Evolutionary conservation across 2,329 filamentous ascomycete genomes (phyloP).

Genomic region (Pseudogymnoascus verrucosus): DNA sequence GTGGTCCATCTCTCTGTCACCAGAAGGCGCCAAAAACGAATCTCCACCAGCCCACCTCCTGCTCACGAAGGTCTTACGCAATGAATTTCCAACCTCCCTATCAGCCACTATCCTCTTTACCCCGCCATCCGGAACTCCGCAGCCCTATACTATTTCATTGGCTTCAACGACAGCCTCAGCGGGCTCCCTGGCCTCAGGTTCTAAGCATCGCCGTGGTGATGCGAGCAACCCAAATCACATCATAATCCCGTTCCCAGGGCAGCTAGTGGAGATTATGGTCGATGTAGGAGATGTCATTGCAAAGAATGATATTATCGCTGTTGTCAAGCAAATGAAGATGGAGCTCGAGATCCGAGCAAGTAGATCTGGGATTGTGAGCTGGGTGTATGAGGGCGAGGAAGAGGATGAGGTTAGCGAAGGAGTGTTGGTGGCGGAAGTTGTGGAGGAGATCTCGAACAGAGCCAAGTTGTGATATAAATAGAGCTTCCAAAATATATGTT

Average conservation of each 20-base stretch:
- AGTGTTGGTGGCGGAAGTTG: conserved; percentile 14
- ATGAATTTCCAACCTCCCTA: conserved; percentile 51
- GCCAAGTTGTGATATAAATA: not conserved
- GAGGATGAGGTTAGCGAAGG: conserved; percentile 23
- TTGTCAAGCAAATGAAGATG: conserved; percentile 63
- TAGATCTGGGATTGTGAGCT: conserved; percentile 19
- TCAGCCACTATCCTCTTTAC: conserved; percentile 41
- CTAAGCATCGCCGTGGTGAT: conserved; percentile 42
- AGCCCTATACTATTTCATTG: conserved; percentile 35
- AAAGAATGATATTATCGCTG: conserved; percentile 45
- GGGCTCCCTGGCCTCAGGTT: conserved; percentile 40
- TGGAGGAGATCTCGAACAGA: not conserved
- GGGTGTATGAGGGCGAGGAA: conserved; percentile 23
- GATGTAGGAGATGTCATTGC: conserved; percentile 41
- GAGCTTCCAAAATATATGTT: not conserved
- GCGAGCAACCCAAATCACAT: conserved; percentile 43
- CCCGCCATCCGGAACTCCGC: conserved; percentile 38
- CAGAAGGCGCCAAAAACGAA: conserved; percentile 21
- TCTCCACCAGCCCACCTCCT: conserved; percentile 41
- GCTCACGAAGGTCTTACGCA: conserved; percentile 45
- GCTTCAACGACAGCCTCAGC: conserved; percentile 38
- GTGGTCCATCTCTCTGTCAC: conserved; percentile 44
- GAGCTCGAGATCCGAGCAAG: conserved; percentile 48
- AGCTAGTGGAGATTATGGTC: conserved; percentile 50
- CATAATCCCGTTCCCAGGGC: conserved; percentile 49